A percentile compares a stretch with the other conserved stretches of the same genome.
phyloP scores from a whole-genome alignment of 257 asterid species.

The Nicotiana tabacum region DNA sequence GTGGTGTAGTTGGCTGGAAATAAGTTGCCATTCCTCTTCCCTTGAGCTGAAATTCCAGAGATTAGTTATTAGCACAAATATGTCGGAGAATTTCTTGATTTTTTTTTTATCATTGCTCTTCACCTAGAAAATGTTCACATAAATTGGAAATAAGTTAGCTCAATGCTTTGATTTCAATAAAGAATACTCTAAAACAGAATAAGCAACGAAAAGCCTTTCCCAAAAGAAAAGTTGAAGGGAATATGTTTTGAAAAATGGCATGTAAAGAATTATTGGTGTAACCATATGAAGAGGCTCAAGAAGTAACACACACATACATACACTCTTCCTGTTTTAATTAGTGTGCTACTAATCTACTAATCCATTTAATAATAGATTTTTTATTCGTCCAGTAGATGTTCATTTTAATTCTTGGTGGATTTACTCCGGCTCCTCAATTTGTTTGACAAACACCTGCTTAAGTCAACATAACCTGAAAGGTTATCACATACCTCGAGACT shows the following conservation, averaged over 20 bases:
- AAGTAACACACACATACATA: not conserved
- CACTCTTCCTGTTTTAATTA: not conserved
- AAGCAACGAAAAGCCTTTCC: not conserved
- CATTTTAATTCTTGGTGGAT: too few species aligned
- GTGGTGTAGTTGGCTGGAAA: constrained; percentile 22
- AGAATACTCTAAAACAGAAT: not conserved
- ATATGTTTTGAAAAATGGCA: not conserved
- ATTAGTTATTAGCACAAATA: not conserved
- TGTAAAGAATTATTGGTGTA: not conserved
- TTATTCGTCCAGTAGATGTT: too few species aligned
- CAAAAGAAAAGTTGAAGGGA: not conserved
- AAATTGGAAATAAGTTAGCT: not conserved
- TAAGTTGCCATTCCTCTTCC: not conserved
- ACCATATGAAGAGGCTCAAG: not conserved
- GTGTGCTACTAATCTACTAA: not conserved
- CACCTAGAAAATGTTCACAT: not conserved
- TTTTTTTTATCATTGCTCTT: not conserved
- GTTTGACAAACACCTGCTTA: not conserved
- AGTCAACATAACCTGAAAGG: not conserved
- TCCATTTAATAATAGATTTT: too few species aligned
- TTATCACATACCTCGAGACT: not conserved
- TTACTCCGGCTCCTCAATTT: too few species aligned
- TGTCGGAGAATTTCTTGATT: not conserved
- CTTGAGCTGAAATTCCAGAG: not conserved
- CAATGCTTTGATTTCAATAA: not conserved